Conservation (phyloP, 768 basidiomycete genomes). For the Termitomyces sp. region DNA sequence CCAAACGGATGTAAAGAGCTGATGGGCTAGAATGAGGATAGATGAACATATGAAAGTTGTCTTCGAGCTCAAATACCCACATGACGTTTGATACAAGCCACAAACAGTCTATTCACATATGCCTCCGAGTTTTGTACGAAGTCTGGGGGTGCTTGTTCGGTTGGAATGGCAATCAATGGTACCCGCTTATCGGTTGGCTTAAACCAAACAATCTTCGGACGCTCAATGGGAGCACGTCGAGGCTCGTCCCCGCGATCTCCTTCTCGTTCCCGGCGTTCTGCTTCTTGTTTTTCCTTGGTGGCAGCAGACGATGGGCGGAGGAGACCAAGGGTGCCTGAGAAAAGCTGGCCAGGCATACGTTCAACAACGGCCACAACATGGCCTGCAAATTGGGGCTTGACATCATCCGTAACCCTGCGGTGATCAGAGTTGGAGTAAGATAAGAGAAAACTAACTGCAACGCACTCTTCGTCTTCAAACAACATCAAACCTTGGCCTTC, state of each 20-base stretch:
- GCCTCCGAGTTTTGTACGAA: constrained; percentile 93
- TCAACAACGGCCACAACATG: constrained; percentile 99
- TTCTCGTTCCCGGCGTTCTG: constrained; percentile 94
- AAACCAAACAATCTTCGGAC: constrained; percentile 99
- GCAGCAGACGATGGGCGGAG: constrained; percentile 94
- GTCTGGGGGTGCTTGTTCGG: constrained; percentile 94
- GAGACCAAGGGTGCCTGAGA: constrained; percentile 94
- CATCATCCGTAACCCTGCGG: constrained; percentile 87
- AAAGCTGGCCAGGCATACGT: constrained; percentile 97
- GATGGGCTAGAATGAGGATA: constrained; percentile 53
- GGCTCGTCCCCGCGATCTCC: constrained; percentile 88
- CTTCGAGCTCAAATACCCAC: constrained; percentile 41
- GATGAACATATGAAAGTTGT: constrained; percentile 14
- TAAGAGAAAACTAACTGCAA: constrained; percentile 7
- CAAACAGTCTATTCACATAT: constrained; percentile 88
- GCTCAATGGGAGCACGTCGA: constrained; percentile 71
- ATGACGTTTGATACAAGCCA: constrained; percentile 98
- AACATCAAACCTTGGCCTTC: constrained; percentile 97
- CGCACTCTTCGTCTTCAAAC: constrained; percentile 95
- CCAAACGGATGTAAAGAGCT: constrained; percentile 99
- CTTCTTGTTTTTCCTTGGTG: constrained; percentile 98
- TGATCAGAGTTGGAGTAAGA: constrained; percentile 1
- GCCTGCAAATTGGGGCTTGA: constrained; percentile 97
- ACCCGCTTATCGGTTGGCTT: constrained; percentile 99
- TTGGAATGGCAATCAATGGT: constrained; percentile 96